Evolutionary conservation across 106 monocot species (phyloP).

Genomic region (Ottelia alismoides): DNA sequence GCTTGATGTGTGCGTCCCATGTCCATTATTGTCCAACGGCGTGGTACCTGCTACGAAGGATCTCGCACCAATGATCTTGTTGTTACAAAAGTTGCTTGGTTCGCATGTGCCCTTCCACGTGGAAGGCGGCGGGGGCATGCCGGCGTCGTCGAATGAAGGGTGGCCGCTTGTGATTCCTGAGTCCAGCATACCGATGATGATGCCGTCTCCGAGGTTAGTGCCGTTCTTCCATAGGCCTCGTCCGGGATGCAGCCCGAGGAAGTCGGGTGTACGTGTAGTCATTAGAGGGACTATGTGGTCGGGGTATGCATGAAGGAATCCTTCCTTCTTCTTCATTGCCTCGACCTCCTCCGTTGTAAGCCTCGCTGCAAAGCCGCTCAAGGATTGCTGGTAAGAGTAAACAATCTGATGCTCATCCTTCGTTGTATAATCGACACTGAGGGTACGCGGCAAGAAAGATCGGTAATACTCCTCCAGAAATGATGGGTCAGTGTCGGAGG

Average conservation of each 20-base stretch:
- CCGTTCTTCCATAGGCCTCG: neutral
- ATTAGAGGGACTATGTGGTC: neutral
- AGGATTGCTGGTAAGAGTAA: neutral
- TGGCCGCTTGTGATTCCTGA: neutral
- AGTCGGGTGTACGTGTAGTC: constrained; percentile 3
- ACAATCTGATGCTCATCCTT: neutral
- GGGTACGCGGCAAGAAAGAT: neutral
- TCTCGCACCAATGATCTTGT: constrained; percentile 5
- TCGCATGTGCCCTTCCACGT: constrained; percentile 3
- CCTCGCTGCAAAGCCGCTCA: constrained; percentile 5
- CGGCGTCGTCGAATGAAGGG: neutral
- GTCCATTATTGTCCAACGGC: constrained; percentile 1
- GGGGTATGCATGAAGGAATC: neutral
- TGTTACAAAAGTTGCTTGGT: neutral
- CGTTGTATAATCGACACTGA: neutral
- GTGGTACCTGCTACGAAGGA: neutral
- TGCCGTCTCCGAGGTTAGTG: neutral
- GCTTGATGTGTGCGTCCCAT: constrained; percentile 20
- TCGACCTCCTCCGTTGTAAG: neutral
- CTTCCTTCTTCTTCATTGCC: neutral
- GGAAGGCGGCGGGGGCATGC: neutral
- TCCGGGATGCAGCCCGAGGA: constrained; percentile 1
- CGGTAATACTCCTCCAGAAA: constrained; percentile 1
- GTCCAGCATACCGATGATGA: constrained; percentile 5
- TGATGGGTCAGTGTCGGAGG: neutral